Base-by-base conservation (phyloP, 495 filamentous ascomycete species). In the Hyaloscypha finlandica region DNA sequence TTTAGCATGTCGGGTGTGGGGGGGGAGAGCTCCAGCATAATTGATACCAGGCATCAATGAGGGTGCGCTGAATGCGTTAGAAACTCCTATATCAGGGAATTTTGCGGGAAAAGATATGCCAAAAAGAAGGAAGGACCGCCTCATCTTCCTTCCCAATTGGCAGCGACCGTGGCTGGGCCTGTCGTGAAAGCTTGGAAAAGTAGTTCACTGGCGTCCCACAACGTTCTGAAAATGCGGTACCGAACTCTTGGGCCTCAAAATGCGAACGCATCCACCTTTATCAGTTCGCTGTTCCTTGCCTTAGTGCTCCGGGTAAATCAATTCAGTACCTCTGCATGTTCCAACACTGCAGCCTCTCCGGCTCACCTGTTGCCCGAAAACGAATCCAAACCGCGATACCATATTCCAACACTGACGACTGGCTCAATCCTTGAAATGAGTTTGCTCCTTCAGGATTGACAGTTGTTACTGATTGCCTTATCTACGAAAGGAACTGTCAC, bases 171-270 rank as follows among this genome's bases (percentile, higher is more conserved):
- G 16, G 53, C 51, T 25, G 20, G 29, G 53, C 53, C 25, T 56
- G 53, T 56, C 53, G 6, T 19, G 29, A 56, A 56, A 56, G 53
- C n/a, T 56, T 56, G 53, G 53, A 29, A n/a, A 56, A 29, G 53
- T 56, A n/a, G 53, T 56, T 56, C 53, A 56, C 22, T 31, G 2
- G 53, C 16, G 9, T 30, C 53, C 53, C 53, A 56, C 8, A 56
- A 48, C 42, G 42, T 19, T 19, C 16, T 19, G 42, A 6, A 48
- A 48, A 48, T 48, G 42, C 16, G 42, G 42, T 48, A 14, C 42
- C 42, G 42, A 37, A 48, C 42, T 16, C 42, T 16, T 48, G 9
- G 42, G 16, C 42, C 16, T 48, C 16, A 11, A 1, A 14, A 19
- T 19, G 42, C 42, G 42, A 48, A 48, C 42, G 14, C 42, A 6